A percentile compares a stretch with the other conserved stretches of the same genome.
phyloP scores from a whole-genome alignment of 2,329 filamentous ascomycete species.

The Aureobasidium sp. region DNA sequence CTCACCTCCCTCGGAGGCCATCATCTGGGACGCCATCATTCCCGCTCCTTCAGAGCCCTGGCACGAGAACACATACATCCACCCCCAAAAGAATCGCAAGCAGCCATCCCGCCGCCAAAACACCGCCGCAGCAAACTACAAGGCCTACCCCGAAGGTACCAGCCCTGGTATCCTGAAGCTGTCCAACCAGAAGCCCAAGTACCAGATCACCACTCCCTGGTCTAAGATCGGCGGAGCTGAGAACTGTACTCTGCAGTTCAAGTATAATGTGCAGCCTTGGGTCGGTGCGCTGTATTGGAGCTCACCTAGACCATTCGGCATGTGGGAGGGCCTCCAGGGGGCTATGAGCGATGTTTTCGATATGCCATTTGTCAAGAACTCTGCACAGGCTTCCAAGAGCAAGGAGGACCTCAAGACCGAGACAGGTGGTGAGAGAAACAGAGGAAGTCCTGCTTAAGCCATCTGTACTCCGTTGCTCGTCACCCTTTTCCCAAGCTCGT shows the following conservation, averaged over 20 bases:
- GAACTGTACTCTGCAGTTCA: conserved; percentile 69
- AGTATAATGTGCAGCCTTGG: conserved; percentile 98
- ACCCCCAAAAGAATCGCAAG: conserved; percentile 48
- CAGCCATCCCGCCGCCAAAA: conserved; percentile 18
- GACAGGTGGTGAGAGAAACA: conserved; percentile 40
- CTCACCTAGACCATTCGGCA: conserved; percentile 34
- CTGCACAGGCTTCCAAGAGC: conserved; percentile 25
- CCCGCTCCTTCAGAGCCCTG: conserved; percentile 56
- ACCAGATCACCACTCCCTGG: conserved; percentile 87
- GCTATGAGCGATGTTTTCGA: conserved; percentile 57
- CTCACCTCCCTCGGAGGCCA: conserved; percentile 50
- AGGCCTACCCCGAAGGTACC: conserved; percentile 22
- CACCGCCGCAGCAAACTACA: conserved; percentile 16
- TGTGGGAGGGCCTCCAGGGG: conserved; percentile 57
- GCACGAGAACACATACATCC: conserved; percentile 43
- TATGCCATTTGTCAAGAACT: conserved; percentile 60
- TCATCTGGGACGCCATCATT: conserved; percentile 96
- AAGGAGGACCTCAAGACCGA: conserved; percentile 39
- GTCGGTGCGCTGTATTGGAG: conserved; percentile 82
- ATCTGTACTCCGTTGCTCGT: too few species aligned
- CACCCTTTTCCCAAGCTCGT: too few species aligned
- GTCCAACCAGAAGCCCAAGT: conserved; percentile 84
- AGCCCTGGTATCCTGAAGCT: conserved; percentile 63
- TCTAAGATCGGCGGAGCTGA: conserved; percentile 65
- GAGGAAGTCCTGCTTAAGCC: conserved; percentile 30